Evolutionary conservation across 2,329 filamentous ascomycete genomes (phyloP).

Genomic region (Calonectria leucothoes): DNA sequence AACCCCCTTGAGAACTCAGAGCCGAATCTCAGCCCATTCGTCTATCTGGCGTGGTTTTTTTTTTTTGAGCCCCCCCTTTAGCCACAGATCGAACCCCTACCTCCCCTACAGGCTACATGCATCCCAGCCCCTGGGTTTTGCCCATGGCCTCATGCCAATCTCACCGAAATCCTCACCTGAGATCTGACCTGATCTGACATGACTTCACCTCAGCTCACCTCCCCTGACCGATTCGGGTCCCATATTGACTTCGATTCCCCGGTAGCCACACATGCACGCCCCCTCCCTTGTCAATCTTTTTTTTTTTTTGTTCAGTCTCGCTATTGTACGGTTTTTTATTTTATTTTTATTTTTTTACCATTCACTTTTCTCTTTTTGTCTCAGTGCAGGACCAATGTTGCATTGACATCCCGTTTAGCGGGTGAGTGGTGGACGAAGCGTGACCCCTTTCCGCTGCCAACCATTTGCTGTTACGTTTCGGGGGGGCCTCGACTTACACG

Average conservation of each 20-base stretch:
- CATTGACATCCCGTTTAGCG: not conserved
- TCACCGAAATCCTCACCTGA: slow-evolving; percentile 43
- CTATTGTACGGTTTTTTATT: not conserved
- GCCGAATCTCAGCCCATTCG: slow-evolving; percentile 15
- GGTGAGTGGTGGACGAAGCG: not conserved
- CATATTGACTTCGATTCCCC: slow-evolving; percentile 18
- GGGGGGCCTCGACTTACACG: slow-evolving; percentile 16
- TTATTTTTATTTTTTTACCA: not conserved
- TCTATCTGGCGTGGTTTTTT: slow-evolving; percentile 27
- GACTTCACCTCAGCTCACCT: slow-evolving; percentile 35
- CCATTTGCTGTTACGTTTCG: not conserved
- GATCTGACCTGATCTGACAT: slow-evolving; percentile 36
- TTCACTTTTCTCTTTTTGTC: not conserved
- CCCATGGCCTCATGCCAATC: slow-evolving; percentile 37
- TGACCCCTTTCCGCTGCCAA: not conserved
- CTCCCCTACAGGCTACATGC: not conserved
- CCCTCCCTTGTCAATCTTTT: not conserved
- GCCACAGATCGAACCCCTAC: slow-evolving; percentile 7
- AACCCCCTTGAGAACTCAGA: not conserved
- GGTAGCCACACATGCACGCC: not conserved
- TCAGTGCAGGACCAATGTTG: not conserved
- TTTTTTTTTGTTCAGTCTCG: not conserved
- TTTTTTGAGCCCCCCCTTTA: slow-evolving; percentile 2
- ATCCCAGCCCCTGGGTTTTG: slow-evolving; percentile 9
- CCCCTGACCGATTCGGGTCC: slow-evolving; percentile 32